These are phyloP conservation scores for Digitaria exilis DNA, from an alignment of 202 grass and related monocot genomes.

Conservation along the genomic window DNA sequence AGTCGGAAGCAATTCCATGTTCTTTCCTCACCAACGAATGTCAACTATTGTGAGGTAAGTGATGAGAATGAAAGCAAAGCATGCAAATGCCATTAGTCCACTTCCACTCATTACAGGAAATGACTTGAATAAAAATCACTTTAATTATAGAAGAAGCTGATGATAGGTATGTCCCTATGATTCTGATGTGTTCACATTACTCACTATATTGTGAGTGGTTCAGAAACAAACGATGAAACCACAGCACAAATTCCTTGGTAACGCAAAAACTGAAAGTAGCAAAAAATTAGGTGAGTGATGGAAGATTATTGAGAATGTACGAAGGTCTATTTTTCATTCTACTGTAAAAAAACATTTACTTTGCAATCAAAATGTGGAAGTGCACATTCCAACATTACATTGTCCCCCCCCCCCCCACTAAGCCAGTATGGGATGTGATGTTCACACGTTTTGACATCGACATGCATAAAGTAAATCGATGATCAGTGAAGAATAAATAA, in stretches of 20 bases:
- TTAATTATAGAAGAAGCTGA: constrained; percentile 17
- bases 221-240: background rate
- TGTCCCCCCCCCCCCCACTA: background rate
- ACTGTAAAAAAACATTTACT: background rate
- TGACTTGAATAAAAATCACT: background rate
- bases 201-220: background rate
- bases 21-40: constrained; percentile 45
- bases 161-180: constrained; percentile 24
- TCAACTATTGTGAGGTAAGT: constrained; percentile 50
- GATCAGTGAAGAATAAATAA: background rate
- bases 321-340: background rate
- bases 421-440: background rate
- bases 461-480: background rate
- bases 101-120: constrained; percentile 32
- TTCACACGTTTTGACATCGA: background rate
- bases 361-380: background rate
- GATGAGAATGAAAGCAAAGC: constrained; percentile 44
- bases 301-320: background rate
- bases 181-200: background rate
- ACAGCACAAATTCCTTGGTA: background rate
- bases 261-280: background rate
- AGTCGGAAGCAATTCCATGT: constrained; percentile 58
- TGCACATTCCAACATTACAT: background rate
- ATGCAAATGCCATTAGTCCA: constrained; percentile 16
- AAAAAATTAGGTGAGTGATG: background rate